Conservation (phyloP, 1,139 yeast species). For the Blastobotrys proliferans region DNA sequence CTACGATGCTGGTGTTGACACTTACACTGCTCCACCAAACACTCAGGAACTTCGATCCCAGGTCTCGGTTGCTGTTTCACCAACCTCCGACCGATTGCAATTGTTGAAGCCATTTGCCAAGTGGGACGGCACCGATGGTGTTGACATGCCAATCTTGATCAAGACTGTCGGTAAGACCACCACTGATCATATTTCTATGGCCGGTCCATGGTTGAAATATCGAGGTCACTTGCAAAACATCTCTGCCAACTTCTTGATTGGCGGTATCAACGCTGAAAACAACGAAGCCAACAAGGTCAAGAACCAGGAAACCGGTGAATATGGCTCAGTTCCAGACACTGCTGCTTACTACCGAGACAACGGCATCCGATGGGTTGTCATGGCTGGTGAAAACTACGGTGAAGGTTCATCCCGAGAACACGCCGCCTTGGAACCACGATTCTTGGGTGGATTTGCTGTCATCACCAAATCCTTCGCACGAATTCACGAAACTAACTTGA, state of each 20-base stretch:
- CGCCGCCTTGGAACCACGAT: constrained; percentile 99
- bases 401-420: constrained; percentile 99
- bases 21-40: constrained; percentile 99
- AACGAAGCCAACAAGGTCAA: constrained; percentile 89
- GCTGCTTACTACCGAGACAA: constrained; percentile 92
- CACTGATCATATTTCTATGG: constrained; percentile 99
- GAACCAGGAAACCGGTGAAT: constrained; percentile 89
- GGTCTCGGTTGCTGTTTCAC: constrained; percentile 73
- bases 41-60: constrained; percentile 71
- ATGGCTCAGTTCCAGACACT: constrained; percentile 94
- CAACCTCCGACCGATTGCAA: constrained; percentile 87
- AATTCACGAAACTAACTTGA: constrained; percentile 90
- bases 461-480: constrained; percentile 97
- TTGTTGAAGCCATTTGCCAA: constrained; percentile 83
- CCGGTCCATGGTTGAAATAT: constrained; percentile 99
- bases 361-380: constrained; percentile 93
- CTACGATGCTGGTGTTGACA: constrained; percentile 91
- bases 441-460: constrained; percentile 96
- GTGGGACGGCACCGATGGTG: constrained; percentile 96
- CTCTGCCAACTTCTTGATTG: constrained; percentile 99
- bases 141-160: constrained; percentile 85
- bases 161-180: constrained; percentile 98
- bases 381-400: constrained; percentile 99
- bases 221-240: constrained; percentile 99
- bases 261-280: constrained; percentile 97